Conservation (phyloP, 164 flowering plant species). For the Pachysandra terminalis region DNA sequence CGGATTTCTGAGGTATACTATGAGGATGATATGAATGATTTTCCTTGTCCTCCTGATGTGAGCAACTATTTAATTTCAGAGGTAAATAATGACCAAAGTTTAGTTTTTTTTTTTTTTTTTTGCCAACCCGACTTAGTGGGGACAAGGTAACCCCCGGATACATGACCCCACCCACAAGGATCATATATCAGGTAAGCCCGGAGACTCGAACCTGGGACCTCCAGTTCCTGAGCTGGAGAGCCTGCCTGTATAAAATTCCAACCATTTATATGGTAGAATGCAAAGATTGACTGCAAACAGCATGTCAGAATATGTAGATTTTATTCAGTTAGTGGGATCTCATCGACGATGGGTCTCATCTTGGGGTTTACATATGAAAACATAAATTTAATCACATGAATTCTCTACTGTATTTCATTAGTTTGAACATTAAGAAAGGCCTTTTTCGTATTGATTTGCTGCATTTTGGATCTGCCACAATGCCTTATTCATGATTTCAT, state of each 20-base stretch:
- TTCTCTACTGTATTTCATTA: neutral
- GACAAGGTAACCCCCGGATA: no score
- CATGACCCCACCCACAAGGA: no score
- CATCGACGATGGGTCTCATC: neutral
- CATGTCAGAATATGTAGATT: neutral
- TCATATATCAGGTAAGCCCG: no score
- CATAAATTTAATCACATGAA: neutral
- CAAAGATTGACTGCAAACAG: neutral
- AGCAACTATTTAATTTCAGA: conserved; percentile 87
- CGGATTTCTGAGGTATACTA: conserved; percentile 60
- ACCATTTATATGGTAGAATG: no score
- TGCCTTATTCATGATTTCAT: neutral
- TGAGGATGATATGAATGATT: conserved; percentile 68
- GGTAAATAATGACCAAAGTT: conserved; percentile 36
- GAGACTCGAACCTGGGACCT: no score
- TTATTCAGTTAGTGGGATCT: neutral
- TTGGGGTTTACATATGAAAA: neutral
- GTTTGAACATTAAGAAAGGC: neutral
- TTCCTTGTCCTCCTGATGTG: conserved; percentile 87
- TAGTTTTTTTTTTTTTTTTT: no score
- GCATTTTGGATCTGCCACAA: neutral
- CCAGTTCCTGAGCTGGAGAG: no score
- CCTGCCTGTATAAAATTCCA: no score
- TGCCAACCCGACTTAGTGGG: no score
- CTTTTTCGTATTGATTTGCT: neutral